Evolutionary conservation across 2,329 filamentous ascomycete genomes (phyloP).

Genomic region (Aspergillus ibericus): DNA sequence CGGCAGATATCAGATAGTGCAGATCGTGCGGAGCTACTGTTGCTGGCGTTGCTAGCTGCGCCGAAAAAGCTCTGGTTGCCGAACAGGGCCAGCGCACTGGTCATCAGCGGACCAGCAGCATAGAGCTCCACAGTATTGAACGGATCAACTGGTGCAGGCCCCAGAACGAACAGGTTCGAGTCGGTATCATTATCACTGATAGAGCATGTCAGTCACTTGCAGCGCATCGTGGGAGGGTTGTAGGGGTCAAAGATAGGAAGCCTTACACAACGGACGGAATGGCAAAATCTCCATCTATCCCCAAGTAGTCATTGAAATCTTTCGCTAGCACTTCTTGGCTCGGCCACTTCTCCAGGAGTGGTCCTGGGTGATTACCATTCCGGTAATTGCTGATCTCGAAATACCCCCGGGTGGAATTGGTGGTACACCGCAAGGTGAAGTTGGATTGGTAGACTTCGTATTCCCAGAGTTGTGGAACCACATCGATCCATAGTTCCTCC

Average conservation of each 20-base stretch:
- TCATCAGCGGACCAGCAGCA: neutral
- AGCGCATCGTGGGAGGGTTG: neutral
- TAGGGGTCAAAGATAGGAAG: neutral
- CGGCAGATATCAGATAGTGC: neutral
- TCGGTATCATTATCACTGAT: neutral
- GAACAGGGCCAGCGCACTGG: neutral
- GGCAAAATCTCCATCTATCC: neutral
- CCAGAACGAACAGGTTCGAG: neutral
- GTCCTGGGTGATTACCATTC: neutral
- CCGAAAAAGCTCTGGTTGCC: neutral
- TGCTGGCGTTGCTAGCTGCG: neutral
- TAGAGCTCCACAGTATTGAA: neutral
- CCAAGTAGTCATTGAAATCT: neutral
- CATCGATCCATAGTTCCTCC: neutral
- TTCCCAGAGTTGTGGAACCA: neutral
- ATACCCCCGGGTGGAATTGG: neutral
- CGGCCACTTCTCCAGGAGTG: neutral
- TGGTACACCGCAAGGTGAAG: neutral
- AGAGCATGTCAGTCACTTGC: neutral
- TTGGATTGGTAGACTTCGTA: neutral
- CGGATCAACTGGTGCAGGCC: neutral
- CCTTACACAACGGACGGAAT: neutral
- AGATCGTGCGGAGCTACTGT: neutral
- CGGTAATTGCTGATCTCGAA: neutral
- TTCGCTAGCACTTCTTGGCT: neutral